A percentile compares a stretch with the other conserved stretches of the same genome.
These are phyloP conservation scores for Darksidea phi DNA, from an alignment of 495 filamentous ascomycete genomes.

Conservation along the genomic window DNA sequence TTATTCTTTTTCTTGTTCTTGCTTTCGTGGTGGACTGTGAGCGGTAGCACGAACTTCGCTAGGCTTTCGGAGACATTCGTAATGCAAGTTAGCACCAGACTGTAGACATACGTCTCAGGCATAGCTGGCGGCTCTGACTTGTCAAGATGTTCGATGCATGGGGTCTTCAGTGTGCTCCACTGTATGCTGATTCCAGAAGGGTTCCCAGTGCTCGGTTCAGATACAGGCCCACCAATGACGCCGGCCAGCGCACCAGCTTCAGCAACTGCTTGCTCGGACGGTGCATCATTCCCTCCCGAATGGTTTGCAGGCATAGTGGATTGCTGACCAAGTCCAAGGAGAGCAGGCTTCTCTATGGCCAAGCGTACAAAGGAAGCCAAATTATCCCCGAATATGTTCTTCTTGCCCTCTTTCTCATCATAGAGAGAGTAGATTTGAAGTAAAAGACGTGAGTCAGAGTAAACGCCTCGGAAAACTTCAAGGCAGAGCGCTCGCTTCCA, in stretches of 20 bases:
- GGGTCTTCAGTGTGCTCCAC: constrained; percentile 84
- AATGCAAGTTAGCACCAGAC: constrained; percentile 82
- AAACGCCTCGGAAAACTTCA: constrained; percentile 83
- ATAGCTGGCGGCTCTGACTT: constrained; percentile 79
- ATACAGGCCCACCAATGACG: constrained; percentile 76
- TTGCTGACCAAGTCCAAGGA: constrained; percentile 84
- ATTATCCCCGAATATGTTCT: constrained; percentile 74
- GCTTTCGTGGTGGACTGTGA: constrained; percentile 70
- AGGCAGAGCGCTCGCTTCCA: constrained; percentile 91
- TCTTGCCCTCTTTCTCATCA: constrained; percentile 70
- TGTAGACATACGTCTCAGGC: constrained; percentile 92
- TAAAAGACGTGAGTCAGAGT: constrained; percentile 72
- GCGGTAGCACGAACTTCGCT: constrained; percentile 85
- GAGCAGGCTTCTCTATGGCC: constrained; percentile 80
- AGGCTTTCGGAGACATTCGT: constrained; percentile 84
- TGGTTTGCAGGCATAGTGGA: constrained; percentile 68
- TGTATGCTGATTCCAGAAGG: constrained; percentile 76
- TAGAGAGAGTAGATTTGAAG: constrained; percentile 78
- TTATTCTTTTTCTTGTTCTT: constrained; percentile 49
- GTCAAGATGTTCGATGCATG: constrained; percentile 92
- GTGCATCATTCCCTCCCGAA: constrained; percentile 45
- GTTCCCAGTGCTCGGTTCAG: constrained; percentile 42
- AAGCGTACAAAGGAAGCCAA: constrained; percentile 81
- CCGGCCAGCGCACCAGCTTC: constrained; percentile 86
- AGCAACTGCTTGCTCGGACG: constrained; percentile 76